Evolutionary conservation across 768 basidiomycete genomes (phyloP).

Genomic region (Leucosporidium scottii): DNA sequence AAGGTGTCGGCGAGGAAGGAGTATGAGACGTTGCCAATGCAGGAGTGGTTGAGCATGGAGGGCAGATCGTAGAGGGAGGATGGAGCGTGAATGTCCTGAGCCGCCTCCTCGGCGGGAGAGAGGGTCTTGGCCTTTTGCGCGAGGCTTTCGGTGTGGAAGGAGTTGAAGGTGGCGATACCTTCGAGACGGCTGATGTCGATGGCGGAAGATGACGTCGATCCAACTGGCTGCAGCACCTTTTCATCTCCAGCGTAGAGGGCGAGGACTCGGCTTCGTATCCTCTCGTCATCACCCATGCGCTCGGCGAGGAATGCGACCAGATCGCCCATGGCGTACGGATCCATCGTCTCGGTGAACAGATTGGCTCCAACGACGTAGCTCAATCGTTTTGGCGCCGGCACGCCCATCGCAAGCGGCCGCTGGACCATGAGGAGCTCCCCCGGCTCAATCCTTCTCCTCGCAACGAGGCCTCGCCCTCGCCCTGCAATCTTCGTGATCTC

Average conservation of each 20-base stretch:
- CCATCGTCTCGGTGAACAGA: slow-evolving; percentile 10
- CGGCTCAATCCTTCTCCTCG: slow-evolving; percentile 57
- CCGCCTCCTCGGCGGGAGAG: slow-evolving; percentile 5
- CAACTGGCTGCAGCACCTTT: not conserved
- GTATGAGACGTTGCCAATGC: slow-evolving; percentile 69
- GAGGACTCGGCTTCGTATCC: not conserved
- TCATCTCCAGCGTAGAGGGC: not conserved
- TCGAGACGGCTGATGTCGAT: slow-evolving; percentile 8
- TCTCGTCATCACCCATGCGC: slow-evolving; percentile 43
- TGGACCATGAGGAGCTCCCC: slow-evolving; percentile 80
- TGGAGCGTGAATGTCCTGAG: slow-evolving; percentile 68
- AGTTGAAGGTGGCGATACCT: slow-evolving; percentile 39
- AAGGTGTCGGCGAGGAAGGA: slow-evolving; percentile 71
- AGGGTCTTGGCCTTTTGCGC: slow-evolving; percentile 5
- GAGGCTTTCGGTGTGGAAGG: slow-evolving; percentile 17
- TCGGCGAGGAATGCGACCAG: slow-evolving; percentile 35
- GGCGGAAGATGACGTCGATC: slow-evolving; percentile 38
- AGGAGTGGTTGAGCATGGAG: slow-evolving; percentile 80
- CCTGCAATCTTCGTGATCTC: slow-evolving; percentile 60
- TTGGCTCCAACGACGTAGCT: slow-evolving; percentile 49
- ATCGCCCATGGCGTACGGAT: slow-evolving; percentile 12
- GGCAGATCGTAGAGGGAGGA: slow-evolving; percentile 80
- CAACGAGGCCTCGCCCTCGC: slow-evolving; percentile 79
- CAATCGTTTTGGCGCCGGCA: slow-evolving; percentile 49
- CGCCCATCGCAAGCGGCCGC: slow-evolving; percentile 38